These are phyloP conservation scores for Gossypium schwendimanii DNA, from an alignment of 441 rosid genomes.

Conservation along the genomic window DNA sequence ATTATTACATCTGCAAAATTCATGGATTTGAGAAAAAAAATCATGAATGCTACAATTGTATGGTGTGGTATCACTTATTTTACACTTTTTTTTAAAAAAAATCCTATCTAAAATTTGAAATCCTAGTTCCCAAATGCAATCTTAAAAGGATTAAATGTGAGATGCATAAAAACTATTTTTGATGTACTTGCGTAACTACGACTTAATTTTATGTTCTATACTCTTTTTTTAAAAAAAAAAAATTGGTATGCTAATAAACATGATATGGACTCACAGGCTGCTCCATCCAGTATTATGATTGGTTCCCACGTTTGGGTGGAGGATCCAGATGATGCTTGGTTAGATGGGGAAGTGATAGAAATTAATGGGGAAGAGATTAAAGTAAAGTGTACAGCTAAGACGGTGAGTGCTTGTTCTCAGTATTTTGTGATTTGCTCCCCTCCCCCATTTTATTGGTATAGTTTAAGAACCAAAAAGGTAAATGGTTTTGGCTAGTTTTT, in stretches of 20 bases:
- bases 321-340: conserved; percentile 77
- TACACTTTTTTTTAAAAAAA: too few species aligned
- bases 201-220: background rate
- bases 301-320: conserved; percentile 83
- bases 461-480: background rate
- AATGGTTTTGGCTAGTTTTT: background rate
- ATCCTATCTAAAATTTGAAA: too few species aligned
- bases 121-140: too few species aligned
- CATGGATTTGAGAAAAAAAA: too few species aligned
- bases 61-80: too few species aligned
- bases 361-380: conserved; percentile 46
- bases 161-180: background rate
- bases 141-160: too few species aligned
- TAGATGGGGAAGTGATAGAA: conserved; percentile 77
- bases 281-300: conserved; percentile 35
- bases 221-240: background rate
- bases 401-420: conserved; percentile 33
- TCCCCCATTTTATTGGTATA: background rate
- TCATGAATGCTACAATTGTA: too few species aligned
- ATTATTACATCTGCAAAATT: too few species aligned
- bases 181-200: background rate
- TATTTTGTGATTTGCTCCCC: background rate
- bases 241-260: conserved; percentile 4
- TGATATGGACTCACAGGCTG: conserved; percentile 34
- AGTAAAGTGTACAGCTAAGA: conserved; percentile 48